Conservation (phyloP, 1,139 yeast species). For the Lodderomyces oxycetoniae region DNA sequence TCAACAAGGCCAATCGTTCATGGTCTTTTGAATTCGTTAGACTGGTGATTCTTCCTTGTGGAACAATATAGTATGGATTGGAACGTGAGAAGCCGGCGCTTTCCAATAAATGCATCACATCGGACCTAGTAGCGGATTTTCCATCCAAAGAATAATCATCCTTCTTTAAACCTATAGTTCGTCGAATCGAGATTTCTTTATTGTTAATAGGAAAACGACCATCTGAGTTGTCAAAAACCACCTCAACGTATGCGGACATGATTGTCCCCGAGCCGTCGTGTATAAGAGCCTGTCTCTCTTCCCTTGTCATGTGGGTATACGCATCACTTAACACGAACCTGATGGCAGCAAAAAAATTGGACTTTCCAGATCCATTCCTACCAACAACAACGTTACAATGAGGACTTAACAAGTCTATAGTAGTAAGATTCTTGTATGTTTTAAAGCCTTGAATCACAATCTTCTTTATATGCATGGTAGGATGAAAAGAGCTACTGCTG, state of each 20-base stretch:
- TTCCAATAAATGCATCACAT: slow-evolving; percentile 77
- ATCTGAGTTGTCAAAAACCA: slow-evolving; percentile 77
- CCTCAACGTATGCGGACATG: slow-evolving; percentile 90
- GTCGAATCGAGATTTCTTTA: slow-evolving; percentile 66
- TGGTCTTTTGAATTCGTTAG: slow-evolving; percentile 85
- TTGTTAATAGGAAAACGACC: slow-evolving; percentile 67
- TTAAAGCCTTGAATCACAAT: slow-evolving; percentile 88
- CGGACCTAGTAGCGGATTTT: slow-evolving; percentile 73
- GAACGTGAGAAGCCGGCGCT: slow-evolving; percentile 90
- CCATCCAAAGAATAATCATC: slow-evolving; percentile 85
- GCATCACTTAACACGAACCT: slow-evolving; percentile 91
- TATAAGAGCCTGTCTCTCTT: slow-evolving; percentile 81
- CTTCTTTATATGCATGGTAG: slow-evolving; percentile 36
- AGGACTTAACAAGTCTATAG: slow-evolving; percentile 72
- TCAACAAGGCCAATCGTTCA: slow-evolving; percentile 72
- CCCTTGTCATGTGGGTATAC: slow-evolving; percentile 80
- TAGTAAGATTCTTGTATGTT: slow-evolving; percentile 83
- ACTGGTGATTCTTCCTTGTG: slow-evolving; percentile 86
- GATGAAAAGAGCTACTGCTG: background rate
- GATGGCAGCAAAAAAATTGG: slow-evolving; percentile 93
- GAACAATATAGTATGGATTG: slow-evolving; percentile 94
- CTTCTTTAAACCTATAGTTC: slow-evolving; percentile 89
- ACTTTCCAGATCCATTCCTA: slow-evolving; percentile 93
- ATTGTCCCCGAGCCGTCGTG: slow-evolving; percentile 92
- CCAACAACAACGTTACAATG: slow-evolving; percentile 90